Evolutionary conservation across 2,329 filamentous ascomycete genomes (phyloP).

Genomic region (Sclerotinia subarctica): DNA sequence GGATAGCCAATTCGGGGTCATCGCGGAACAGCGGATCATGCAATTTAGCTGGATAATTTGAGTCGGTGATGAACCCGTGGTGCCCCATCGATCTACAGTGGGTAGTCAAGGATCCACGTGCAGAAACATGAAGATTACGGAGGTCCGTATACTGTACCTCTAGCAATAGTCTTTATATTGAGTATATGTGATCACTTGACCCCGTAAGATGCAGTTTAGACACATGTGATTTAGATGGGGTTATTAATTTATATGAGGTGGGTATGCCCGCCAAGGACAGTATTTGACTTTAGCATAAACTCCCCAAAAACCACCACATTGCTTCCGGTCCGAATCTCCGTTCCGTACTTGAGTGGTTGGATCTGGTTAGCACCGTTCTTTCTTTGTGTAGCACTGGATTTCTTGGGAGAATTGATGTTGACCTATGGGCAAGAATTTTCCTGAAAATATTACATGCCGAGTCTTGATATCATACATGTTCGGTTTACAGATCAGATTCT

Average conservation of each 20-base stretch:
- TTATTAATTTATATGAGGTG: conserved; percentile 3
- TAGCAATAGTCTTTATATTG: not conserved
- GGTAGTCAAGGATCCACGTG: not conserved
- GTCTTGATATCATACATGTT: not conserved
- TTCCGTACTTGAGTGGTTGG: not conserved
- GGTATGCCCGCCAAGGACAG: not conserved
- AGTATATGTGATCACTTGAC: not conserved
- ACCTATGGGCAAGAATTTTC: not conserved
- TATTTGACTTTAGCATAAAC: conserved; percentile 21
- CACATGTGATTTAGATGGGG: not conserved
- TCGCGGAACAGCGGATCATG: not conserved
- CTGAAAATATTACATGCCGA: not conserved
- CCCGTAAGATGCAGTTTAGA: not conserved
- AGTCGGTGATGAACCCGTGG: not conserved
- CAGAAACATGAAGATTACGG: not conserved
- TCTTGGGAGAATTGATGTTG: not conserved
- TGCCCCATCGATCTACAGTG: not conserved
- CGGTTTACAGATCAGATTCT: not conserved
- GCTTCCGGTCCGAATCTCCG: conserved; percentile 13
- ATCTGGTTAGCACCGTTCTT: not conserved
- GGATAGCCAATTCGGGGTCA: not conserved
- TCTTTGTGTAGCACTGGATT: not conserved
- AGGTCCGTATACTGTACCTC: not conserved
- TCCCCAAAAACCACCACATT: conserved; percentile 7
- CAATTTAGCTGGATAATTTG: conserved; percentile 1